A percentile compares a stretch with the other conserved stretches of the same genome.
phyloP scores from a whole-genome alignment of 2,329 filamentous ascomycete genomes.

The Biscogniauxia marginata region DNA sequence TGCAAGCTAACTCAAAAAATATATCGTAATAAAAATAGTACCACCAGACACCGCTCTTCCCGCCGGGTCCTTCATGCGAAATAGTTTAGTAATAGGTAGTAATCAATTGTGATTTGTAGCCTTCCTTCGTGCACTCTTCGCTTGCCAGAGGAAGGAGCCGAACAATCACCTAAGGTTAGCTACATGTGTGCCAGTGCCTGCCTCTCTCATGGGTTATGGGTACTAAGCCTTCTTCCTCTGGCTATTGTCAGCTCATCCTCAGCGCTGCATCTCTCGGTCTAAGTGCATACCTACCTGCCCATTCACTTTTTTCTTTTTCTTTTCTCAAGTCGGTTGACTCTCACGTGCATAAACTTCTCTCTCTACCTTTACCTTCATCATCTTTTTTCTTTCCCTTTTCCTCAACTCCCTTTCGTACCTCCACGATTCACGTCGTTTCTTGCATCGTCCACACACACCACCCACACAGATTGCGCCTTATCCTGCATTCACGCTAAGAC shows the following conservation, averaged over 20 bases:
- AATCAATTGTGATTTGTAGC: slow-evolving; percentile 14
- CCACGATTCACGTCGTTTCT: no score
- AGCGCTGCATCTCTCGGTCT: no score
- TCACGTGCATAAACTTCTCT: no score
- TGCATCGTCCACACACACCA: no score
- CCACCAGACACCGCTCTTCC: slow-evolving; percentile 14
- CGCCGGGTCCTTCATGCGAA: slow-evolving; percentile 7
- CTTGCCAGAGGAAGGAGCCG: not conserved
- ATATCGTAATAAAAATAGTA: not conserved
- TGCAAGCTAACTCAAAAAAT: not conserved
- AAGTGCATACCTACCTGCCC: not conserved
- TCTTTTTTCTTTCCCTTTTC: no score
- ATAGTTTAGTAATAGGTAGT: slow-evolving; percentile 6
- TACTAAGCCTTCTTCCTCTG: not conserved
- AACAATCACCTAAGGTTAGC: not conserved
- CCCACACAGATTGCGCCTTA: no score
- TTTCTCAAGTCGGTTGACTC: not conserved
- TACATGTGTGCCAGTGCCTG: not conserved
- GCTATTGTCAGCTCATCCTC: not conserved
- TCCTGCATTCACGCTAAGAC: no score
- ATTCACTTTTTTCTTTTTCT: not conserved
- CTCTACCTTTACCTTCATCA: no score
- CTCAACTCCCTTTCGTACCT: no score
- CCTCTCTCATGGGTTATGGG: not conserved
- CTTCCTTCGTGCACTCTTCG: slow-evolving; percentile 4